phyloP scores from a whole-genome alignment of 495 filamentous ascomycete species.

The Penicillium coprophilum region DNA sequence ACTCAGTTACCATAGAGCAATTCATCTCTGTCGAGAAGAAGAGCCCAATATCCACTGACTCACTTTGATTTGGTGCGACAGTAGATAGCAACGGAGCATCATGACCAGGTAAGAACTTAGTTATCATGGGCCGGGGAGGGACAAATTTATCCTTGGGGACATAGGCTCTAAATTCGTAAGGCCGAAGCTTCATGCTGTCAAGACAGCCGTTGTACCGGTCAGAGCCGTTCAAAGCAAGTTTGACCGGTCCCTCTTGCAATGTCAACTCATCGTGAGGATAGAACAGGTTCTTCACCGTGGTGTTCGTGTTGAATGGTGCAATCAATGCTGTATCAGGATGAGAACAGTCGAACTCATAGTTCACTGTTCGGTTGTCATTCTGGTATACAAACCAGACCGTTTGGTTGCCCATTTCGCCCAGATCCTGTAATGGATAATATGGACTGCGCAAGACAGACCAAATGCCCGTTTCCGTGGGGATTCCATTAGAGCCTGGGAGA shows the following conservation, averaged over 20 bases:
- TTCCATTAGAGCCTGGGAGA: conserved; percentile 53
- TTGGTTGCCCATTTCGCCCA: conserved; percentile 49
- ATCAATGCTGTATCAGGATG: conserved; percentile 50
- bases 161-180: conserved; percentile 64
- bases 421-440: conserved; percentile 52
- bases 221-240: conserved; percentile 46
- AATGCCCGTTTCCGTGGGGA: conserved; percentile 63
- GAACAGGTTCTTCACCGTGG: conserved; percentile 66
- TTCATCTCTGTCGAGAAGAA: conserved; percentile 65
- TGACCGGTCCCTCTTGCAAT: conserved; percentile 40
- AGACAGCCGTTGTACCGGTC: conserved; percentile 57
- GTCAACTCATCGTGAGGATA: conserved; percentile 59
- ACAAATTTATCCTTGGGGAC: conserved; percentile 54
- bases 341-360: conserved; percentile 61
- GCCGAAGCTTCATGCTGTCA: conserved; percentile 48
- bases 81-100: conserved; percentile 58
- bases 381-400: conserved; percentile 67
- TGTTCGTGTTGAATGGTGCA: conserved; percentile 56
- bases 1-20: conserved; percentile 53
- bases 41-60: conserved; percentile 51
- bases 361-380: conserved; percentile 57
- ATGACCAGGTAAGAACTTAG: conserved; percentile 63
- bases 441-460: conserved; percentile 62
- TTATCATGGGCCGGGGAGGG: conserved; percentile 62
- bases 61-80: conserved; percentile 40